Evolutionary conservation across 371 early-diverging fungal genomes (phyloP), one percentile per base, ranked within the genome.

Genomic region (Circinella minor): DNA sequence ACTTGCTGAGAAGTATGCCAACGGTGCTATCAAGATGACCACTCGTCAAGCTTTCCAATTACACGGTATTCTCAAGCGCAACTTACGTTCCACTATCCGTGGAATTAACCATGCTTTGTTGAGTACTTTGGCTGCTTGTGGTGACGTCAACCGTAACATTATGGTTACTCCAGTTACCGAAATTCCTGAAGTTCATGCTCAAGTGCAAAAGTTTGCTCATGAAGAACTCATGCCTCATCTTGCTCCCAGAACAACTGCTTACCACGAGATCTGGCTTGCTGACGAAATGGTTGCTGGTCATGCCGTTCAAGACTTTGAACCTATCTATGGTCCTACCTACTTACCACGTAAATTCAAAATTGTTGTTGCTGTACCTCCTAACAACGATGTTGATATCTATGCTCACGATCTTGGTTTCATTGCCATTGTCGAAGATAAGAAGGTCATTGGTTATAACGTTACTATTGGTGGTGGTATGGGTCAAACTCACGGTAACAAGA

Each of bases 381-480:
- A 89, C 85, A 97, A 97, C 85, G 97, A 97, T 80, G 97, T 96
- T 15, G 97, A 97, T 76, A 93, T 97, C 55, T 93, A 92, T 78
- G 96, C 97, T 55, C 94, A 97, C 81, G 96, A 96, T 81, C 88
- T 97, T 66, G 97, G 97, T 62, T 95, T 81, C 79, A 93, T 96
- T 74, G 96, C 96, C 66, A 93, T 97, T 74, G 86, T 93, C 47
- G 87, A 91, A 60, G 89, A 85, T 73, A 86, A 89, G 75, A 74
- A 80, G 66, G 86, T 97, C 55, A 80, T 92, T 54, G 97, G 97
- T 63, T 97, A 92, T 88, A 97, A 95, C 77, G 93, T 96, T 43
- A 91, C 93, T 48, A 93, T 97, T 62, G 97, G 97, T 77, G 97
- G 97, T 77, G 97, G 97, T 70, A 96, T 97, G 97, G 97, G 97